Base-by-base conservation (phyloP, 2,329 filamentous ascomycete species). In the Colletotrichum noveboracense region DNA sequence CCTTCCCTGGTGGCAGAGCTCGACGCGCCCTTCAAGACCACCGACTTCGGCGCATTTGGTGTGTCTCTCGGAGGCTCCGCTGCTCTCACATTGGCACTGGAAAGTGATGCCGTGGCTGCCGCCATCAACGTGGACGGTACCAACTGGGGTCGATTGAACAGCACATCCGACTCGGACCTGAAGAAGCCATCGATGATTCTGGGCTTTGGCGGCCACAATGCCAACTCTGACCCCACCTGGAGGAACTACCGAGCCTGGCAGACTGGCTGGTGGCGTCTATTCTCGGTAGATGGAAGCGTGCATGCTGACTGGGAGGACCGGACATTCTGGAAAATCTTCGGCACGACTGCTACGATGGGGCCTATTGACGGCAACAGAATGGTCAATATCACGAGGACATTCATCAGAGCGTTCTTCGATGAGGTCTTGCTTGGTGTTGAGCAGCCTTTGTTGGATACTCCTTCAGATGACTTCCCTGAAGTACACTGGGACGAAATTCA, bases 111-210 rank as follows among this genome's bases (percentile, higher is more conserved):
- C 1, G 66, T 81, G 1, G 36, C 68, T n/a, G 78, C 79, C 4
- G 78, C 77, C 2, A 66, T 80, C 56, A 80, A 81, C 43, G 48
- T 80, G 2, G 80, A 81, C 67, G 80, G 80, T 13, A 68, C 68
- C 2, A 34, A 77, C 7, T 74, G 36, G 34, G 71, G 71, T 36
- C 68, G 67, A 14, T 5, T 71, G 34, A 71, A 70, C n/a, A 60
- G 16, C 30, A 77, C 71, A 8, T 79, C 78, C 2, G 56, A 66
- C 18, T 76, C 78, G 2, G 80, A 82, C 18, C 70, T 77, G 28
- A 61, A 58, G 6, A 79, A 77, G 38, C 81, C 81, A 0, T 75
- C 77, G 2, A 70, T 81, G 30, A 43, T 82, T 2, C 38, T 82
- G 2, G 80, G 77, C 14, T 74, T 71, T 9, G 74, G 78, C 7